Percentiles rank a stretch among this genome's conserved stretches.
Conservation (phyloP, 2,329 filamentous ascomycete genomes). For the Trichophyton verrucosum region DNA sequence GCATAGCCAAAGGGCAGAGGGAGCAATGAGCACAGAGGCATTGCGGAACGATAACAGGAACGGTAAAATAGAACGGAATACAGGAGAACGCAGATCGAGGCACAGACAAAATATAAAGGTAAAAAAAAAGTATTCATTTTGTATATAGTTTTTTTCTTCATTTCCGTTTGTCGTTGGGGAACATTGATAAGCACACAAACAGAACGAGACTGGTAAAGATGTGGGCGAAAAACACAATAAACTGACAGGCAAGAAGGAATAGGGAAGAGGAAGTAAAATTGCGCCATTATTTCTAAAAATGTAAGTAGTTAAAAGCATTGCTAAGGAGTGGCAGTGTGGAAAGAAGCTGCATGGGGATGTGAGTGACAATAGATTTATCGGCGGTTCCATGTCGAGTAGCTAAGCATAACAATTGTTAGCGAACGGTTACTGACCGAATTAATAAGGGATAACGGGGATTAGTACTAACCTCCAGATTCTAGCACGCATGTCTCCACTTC, state of each 20-base stretch:
- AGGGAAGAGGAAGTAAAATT: neutral
- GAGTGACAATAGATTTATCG: neutral
- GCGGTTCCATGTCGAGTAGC: conserved; percentile 1
- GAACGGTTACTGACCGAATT: neutral
- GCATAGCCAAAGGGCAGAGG: no score
- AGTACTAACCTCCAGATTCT: conserved; percentile 73
- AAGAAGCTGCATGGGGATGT: neutral
- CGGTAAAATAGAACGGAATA: no score
- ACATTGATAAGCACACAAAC: neutral
- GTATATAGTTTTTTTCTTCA: neutral
- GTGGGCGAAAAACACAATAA: neutral
- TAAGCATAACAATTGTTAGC: neutral
- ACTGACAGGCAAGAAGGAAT: neutral
- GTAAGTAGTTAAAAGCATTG: neutral
- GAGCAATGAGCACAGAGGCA: no score
- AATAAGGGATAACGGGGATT: neutral
- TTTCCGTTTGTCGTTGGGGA: neutral
- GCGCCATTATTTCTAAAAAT: neutral
- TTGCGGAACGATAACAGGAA: no score
- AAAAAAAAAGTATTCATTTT: neutral
- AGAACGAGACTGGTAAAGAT: neutral
- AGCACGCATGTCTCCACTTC: conserved; percentile 93
- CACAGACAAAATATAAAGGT: neutral
- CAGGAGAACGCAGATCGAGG: neutral
- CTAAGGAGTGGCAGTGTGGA: neutral